These are phyloP conservation scores for Hymenoscyphus repandus DNA, from an alignment of 2,329 filamentous ascomycete species.

Conservation along the genomic window DNA sequence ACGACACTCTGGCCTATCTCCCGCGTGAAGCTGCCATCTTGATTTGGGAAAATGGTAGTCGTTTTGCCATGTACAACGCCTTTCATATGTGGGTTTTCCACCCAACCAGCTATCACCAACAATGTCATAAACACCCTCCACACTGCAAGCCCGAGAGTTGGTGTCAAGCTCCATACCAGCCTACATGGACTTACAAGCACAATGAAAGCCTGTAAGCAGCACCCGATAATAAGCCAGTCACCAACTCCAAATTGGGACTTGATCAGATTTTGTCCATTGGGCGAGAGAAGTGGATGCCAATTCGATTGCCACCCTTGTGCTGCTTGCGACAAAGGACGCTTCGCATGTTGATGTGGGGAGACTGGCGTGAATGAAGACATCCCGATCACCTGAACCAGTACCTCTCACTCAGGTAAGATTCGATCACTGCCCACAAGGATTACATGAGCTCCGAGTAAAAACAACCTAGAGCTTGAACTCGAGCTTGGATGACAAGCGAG, in stretches of 20 bases:
- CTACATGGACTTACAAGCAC: slow-evolving; percentile 4
- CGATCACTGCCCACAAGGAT: no score
- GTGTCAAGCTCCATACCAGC: neutral
- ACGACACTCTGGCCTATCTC: slow-evolving; percentile 6
- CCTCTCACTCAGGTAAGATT: no score
- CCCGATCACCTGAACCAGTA: no score
- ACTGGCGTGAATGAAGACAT: slow-evolving; percentile 4
- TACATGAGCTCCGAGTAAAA: no score
- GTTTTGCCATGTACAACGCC: slow-evolving; percentile 4
- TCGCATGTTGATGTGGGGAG: neutral
- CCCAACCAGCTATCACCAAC: slow-evolving; percentile 5
- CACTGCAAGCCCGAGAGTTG: slow-evolving; percentile 8
- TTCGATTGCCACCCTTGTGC: slow-evolving; percentile 7
- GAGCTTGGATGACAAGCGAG: no score
- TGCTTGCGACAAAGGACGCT: slow-evolving; percentile 6
- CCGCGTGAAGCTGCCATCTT: slow-evolving; percentile 3
- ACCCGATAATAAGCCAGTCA: slow-evolving; percentile 13
- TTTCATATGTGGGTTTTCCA: slow-evolving; percentile 12
- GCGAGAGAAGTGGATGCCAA: slow-evolving; percentile 4
- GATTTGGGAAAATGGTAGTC: slow-evolving; percentile 8
- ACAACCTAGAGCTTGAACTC: no score
- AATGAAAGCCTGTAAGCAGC: slow-evolving; percentile 7
- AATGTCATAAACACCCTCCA: slow-evolving; percentile 7
- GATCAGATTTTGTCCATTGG: slow-evolving; percentile 8
- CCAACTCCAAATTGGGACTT: slow-evolving; percentile 10